phyloP scores from a whole-genome alignment of 495 filamentous ascomycete genomes.

The Podospora bellae-mahoneyi region DNA sequence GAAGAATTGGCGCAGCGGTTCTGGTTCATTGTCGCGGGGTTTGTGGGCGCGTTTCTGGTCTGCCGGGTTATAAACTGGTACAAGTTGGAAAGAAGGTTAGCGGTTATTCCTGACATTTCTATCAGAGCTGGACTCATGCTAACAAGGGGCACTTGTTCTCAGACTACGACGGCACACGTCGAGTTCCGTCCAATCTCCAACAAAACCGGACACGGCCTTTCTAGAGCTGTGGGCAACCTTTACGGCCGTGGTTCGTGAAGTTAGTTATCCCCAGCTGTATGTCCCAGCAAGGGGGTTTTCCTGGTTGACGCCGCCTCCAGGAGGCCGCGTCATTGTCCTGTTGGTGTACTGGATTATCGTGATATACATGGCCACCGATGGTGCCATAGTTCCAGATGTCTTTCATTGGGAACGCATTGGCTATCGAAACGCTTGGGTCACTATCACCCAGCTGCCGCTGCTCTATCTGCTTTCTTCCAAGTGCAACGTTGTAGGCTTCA shows the following conservation, averaged over 20 bases:
- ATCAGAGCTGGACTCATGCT: background rate
- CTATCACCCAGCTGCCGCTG: conserved; percentile 77
- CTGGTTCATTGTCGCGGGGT: conserved; percentile 50
- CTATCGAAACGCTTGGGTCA: conserved; percentile 72
- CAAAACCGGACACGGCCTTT: conserved; percentile 60
- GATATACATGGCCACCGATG: conserved; percentile 54
- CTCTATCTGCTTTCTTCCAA: conserved; percentile 78
- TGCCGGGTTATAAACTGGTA: conserved; percentile 41
- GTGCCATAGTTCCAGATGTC: conserved; percentile 41
- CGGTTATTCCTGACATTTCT: background rate
- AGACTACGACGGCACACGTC: conserved; percentile 40
- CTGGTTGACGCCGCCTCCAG: conserved; percentile 53
- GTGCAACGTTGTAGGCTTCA: conserved; percentile 65
- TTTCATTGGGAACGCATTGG: conserved; percentile 66
- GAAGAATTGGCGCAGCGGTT: conserved; percentile 42
- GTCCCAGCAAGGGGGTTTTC: conserved; percentile 47
- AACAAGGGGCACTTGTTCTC: background rate
- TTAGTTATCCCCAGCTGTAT: conserved; percentile 60
- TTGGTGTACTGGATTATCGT: conserved; percentile 55
- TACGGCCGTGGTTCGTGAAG: conserved; percentile 65
- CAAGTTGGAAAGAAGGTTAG: conserved; percentile 35
- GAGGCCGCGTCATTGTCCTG: conserved; percentile 55
- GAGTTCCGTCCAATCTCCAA: conserved; percentile 50
- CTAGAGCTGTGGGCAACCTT: conserved; percentile 60
- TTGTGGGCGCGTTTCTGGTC: conserved; percentile 37